A percentile compares a stretch with the other conserved stretches of the same genome.
These are phyloP conservation scores for Clathrospora elynae DNA, from an alignment of 2,329 filamentous ascomycete species.

Conservation along the genomic window DNA sequence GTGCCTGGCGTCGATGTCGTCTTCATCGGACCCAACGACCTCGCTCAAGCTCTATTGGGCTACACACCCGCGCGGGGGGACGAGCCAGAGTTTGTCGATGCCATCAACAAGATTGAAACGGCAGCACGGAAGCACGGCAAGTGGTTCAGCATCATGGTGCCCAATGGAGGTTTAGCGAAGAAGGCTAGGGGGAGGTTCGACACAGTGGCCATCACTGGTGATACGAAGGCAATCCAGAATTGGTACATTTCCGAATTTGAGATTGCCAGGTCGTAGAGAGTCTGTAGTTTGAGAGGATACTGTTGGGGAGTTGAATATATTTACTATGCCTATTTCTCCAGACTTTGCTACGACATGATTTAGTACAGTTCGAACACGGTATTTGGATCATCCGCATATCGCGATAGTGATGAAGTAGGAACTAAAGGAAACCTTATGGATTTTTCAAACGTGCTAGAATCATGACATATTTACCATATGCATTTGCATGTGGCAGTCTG, in stretches of 20 bases:
- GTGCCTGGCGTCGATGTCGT: constrained; percentile 66
- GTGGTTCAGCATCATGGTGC: constrained; percentile 63
- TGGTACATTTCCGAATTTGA: constrained; percentile 50
- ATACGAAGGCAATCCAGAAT: constrained; percentile 57
- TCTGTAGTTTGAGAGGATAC: background rate
- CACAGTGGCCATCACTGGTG: constrained; percentile 54
- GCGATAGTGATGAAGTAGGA: too few relatives aligned
- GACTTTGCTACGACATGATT: too few relatives aligned
- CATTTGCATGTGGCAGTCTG: too few relatives aligned
- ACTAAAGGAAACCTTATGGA: too few relatives aligned
- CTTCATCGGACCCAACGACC: constrained; percentile 70
- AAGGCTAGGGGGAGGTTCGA: constrained; percentile 49
- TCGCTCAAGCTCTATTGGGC: constrained; percentile 61
- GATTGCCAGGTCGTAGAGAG: constrained; percentile 17
- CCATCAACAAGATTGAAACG: constrained; percentile 57
- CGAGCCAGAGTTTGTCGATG: constrained; percentile 62
- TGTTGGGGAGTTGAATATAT: too few relatives aligned
- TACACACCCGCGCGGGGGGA: constrained; percentile 61
- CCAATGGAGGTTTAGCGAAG: constrained; percentile 50
- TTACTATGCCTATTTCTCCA: too few relatives aligned
- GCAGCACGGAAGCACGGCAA: constrained; percentile 67
- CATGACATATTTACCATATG: too few relatives aligned
- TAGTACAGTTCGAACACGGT: too few relatives aligned
- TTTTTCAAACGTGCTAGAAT: too few relatives aligned
- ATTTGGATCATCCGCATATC: too few relatives aligned